Evolutionary conservation across 345 rosid genomes (phyloP).

Genomic region (Eucalyptus pauciflora): DNA sequence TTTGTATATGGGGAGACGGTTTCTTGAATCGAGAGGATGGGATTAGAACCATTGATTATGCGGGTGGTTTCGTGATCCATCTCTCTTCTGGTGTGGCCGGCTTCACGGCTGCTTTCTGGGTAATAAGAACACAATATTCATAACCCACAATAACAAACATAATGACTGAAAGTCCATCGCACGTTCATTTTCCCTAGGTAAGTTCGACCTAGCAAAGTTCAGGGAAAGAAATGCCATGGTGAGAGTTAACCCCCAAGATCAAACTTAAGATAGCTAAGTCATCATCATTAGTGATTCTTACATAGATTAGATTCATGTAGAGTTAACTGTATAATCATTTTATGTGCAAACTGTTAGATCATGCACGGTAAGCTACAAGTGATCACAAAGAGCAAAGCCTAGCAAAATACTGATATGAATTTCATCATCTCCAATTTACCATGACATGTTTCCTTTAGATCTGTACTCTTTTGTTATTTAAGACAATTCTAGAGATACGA

Average conservation of each 20-base stretch:
- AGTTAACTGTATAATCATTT: not conserved
- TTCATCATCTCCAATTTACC: not conserved
- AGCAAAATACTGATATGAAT: not conserved
- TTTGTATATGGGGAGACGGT: slow-evolving; percentile 36
- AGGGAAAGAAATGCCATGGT: not conserved
- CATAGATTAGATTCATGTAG: not conserved
- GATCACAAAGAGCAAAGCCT: not conserved
- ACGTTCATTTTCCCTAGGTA: not conserved
- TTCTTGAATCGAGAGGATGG: not conserved
- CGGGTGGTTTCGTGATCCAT: slow-evolving; percentile 57
- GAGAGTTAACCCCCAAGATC: not conserved
- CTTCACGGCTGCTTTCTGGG: slow-evolving; percentile 62
- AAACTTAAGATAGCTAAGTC: not conserved
- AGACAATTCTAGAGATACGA: not conserved
- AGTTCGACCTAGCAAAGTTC: not conserved
- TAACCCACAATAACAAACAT: not conserved
- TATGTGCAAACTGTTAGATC: not conserved
- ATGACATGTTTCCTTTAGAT: not conserved
- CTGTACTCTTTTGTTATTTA: not conserved
- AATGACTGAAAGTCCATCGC: not conserved
- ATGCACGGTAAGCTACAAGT: not conserved
- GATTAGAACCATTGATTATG: slow-evolving; percentile 32
- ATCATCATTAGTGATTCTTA: not conserved
- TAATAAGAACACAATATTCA: not conserved
- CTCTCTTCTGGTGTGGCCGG: slow-evolving; percentile 71